Evolutionary conservation across 139 green algal species (phyloP).

Genomic region (Tetradesmus obliquus): DNA sequence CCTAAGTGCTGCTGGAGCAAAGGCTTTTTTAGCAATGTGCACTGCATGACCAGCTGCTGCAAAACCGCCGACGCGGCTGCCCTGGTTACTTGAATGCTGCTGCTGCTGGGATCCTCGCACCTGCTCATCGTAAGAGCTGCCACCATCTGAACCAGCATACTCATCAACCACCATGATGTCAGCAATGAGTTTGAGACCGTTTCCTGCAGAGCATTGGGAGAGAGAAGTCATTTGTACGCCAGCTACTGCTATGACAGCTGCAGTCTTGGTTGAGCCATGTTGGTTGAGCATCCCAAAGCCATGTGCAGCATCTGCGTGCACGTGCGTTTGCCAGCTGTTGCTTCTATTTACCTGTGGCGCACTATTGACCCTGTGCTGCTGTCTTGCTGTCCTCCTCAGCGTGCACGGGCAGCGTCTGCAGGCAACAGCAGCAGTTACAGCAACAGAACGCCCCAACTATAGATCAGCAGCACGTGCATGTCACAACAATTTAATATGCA

Average conservation of each 20-base stretch:
- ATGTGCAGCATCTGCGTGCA: background rate
- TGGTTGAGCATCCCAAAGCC: background rate
- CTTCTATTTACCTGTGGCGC: background rate
- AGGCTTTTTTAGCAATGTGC: too few species aligned
- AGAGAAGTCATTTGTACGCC: too few species aligned
- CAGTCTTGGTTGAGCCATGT: background rate
- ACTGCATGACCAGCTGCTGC: background rate
- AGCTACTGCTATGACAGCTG: background rate
- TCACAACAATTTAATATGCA: too few species aligned
- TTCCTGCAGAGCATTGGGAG: too few species aligned
- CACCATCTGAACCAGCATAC: background rate
- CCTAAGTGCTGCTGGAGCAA: too few species aligned
- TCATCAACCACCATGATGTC: background rate
- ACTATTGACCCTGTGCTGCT: background rate
- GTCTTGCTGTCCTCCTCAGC: background rate
- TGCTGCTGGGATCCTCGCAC: background rate
- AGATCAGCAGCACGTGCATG: background rate
- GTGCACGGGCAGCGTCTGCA: background rate
- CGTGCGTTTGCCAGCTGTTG: background rate
- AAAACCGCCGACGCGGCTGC: too few species aligned
- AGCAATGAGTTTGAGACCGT: background rate
- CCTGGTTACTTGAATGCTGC: background rate
- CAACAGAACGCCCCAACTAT: background rate
- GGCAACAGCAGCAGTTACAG: background rate
- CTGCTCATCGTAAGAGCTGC: background rate